A percentile compares a stretch with the other conserved stretches of the same genome.
phyloP scores from a whole-genome alignment of 768 basidiomycete species.

The Scleroderma citrinum region DNA sequence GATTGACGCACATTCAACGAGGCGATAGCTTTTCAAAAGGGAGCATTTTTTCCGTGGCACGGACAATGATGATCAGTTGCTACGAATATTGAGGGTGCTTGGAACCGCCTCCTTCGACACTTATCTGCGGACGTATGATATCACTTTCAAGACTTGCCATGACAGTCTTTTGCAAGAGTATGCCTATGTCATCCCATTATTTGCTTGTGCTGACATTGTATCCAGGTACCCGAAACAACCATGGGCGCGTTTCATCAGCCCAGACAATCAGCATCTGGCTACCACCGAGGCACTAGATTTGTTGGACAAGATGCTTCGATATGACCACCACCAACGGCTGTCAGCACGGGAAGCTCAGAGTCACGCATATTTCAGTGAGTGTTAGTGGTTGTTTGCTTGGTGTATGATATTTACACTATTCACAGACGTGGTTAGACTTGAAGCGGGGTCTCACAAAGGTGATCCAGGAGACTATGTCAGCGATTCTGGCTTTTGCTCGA shows the following conservation, averaged over 20 bases:
- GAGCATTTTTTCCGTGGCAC: slow-evolving; percentile 74
- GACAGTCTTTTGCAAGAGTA: slow-evolving; percentile 50
- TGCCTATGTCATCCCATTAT: slow-evolving; percentile 10
- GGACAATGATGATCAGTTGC: slow-evolving; percentile 69
- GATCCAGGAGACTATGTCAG: slow-evolving; percentile 38
- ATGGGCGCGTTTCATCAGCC: slow-evolving; percentile 58
- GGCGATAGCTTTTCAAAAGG: slow-evolving; percentile 56
- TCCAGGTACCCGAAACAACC: slow-evolving; percentile 53
- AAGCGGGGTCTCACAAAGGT: slow-evolving; percentile 37
- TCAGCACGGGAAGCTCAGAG: slow-evolving; percentile 63
- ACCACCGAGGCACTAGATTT: slow-evolving; percentile 62
- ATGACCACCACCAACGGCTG: slow-evolving; percentile 64
- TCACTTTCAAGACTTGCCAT: slow-evolving; percentile 59
- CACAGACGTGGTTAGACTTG: slow-evolving; percentile 44
- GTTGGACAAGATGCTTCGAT: slow-evolving; percentile 58
- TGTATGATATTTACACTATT: slow-evolving; percentile 15
- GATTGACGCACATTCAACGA: not conserved
- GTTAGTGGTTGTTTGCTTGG: slow-evolving; percentile 15
- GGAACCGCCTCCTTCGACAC: slow-evolving; percentile 61
- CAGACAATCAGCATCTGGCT: slow-evolving; percentile 52
- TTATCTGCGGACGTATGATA: slow-evolving; percentile 55
- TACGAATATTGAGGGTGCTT: slow-evolving; percentile 62
- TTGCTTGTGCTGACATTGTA: slow-evolving; percentile 1
- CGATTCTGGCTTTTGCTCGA: slow-evolving; percentile 46
- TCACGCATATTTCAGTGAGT: slow-evolving; percentile 59